Percentiles rank a stretch among this genome's conserved stretches.
These are phyloP conservation scores for Penicillium frequentans DNA, from an alignment of 2,329 filamentous ascomycete species.

Conservation along the genomic window DNA sequence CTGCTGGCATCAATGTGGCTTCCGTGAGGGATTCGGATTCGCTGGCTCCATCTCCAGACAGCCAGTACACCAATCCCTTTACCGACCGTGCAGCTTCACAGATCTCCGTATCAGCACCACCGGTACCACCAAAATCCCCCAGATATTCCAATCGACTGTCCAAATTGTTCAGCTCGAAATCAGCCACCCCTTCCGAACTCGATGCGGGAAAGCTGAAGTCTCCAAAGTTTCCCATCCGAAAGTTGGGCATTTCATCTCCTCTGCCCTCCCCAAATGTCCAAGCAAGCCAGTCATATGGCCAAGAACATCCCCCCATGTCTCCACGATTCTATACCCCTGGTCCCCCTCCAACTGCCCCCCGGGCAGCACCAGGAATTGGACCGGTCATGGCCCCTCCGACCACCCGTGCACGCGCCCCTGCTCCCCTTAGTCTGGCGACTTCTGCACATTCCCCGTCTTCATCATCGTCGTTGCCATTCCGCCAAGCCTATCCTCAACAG, in stretches of 20 bases:
- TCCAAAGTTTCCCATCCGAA: conserved; percentile 47
- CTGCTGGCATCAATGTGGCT: conserved; percentile 22
- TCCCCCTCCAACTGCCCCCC: conserved; percentile 55
- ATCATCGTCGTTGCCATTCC: conserved; percentile 44
- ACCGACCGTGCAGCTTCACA: conserved; percentile 28
- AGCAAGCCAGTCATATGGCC: conserved; percentile 45
- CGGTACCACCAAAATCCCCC: conserved; percentile 29
- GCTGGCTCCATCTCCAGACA: conserved; percentile 23
- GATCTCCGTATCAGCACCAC: conserved; percentile 19
- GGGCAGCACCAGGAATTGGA: conserved; percentile 21
- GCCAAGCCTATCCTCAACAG: conserved; percentile 42
- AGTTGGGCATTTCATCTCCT: conserved; percentile 59
- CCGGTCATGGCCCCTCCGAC: conserved; percentile 11
- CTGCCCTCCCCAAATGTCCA: conserved; percentile 48
- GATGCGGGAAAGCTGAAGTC: conserved; percentile 46
- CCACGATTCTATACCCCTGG: conserved; percentile 58
- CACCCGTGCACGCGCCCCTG: conserved; percentile 25
- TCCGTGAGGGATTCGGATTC: conserved; percentile 17
- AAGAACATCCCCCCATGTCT: conserved; percentile 57
- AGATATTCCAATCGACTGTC: conserved; percentile 37
- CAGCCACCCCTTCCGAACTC: conserved; percentile 34
- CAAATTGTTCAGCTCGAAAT: conserved; percentile 42
- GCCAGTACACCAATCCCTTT: conserved; percentile 28
- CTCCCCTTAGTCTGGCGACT: conserved; percentile 33
- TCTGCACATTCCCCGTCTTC: conserved; percentile 20